Conservation (phyloP, 306 rosid genomes). For the Vigna trinervia region DNA sequence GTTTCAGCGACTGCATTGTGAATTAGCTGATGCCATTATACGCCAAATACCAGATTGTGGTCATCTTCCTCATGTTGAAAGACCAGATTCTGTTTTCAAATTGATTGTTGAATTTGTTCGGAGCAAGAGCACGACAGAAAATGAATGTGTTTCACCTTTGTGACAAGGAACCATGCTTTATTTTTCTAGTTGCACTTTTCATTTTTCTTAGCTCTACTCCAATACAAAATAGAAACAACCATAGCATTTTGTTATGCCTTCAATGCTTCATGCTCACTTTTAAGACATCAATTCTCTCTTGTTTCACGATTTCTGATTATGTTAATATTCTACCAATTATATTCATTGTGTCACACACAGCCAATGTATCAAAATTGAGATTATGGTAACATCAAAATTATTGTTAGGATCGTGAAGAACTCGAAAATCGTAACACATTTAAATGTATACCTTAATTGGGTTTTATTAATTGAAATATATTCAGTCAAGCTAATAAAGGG, state of each 20-base stretch:
- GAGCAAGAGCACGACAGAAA: constrained; percentile 47
- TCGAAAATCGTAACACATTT: too few relatives aligned
- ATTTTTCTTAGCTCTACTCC: neutral
- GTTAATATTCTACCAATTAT: neutral
- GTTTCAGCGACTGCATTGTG: constrained; percentile 71
- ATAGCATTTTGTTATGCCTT: neutral
- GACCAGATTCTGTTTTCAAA: constrained; percentile 58
- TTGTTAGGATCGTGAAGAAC: too few relatives aligned
- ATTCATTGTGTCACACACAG: neutral
- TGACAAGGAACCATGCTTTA: neutral
- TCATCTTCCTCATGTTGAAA: constrained; percentile 81
- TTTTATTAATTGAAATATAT: too few relatives aligned
- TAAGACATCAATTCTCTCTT: neutral
- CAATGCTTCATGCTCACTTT: constrained; percentile 1
- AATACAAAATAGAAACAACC: neutral
- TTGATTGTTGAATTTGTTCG: constrained; percentile 61
- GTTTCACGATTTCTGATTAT: neutral
- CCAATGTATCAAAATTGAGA: too few relatives aligned
- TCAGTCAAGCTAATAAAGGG: too few relatives aligned
- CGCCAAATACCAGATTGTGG: constrained; percentile 73
- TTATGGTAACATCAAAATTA: too few relatives aligned
- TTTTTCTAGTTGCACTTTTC: too few relatives aligned
- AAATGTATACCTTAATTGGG: too few relatives aligned
- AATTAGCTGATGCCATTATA: constrained; percentile 64
- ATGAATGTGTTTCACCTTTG: constrained; percentile 37